A percentile compares a stretch with the other conserved stretches of the same genome.
These are phyloP conservation scores for Allantophomopsis cytisporea DNA, from an alignment of 2,329 filamentous ascomycete genomes.

Conservation along the genomic window DNA sequence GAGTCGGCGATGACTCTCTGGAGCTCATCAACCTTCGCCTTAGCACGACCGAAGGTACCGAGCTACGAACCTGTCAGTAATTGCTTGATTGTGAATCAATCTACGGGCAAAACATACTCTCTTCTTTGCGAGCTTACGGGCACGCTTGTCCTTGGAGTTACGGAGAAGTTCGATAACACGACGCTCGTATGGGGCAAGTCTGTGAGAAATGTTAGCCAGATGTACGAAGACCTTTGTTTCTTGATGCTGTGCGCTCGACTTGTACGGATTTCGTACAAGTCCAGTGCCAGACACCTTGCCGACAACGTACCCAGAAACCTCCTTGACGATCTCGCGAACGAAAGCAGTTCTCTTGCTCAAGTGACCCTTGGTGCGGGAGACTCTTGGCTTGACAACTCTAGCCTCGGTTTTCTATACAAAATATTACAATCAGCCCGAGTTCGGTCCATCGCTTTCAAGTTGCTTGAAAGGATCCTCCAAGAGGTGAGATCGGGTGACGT, in stretches of 20 bases:
- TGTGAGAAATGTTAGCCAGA: conserved; percentile 22
- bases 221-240: neutral
- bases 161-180: conserved; percentile 97
- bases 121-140: conserved; percentile 98
- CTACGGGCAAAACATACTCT: conserved; percentile 46
- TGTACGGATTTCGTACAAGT: neutral
- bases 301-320: conserved; percentile 76
- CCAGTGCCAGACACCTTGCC: neutral
- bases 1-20: conserved; percentile 95
- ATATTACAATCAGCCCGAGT: conserved; percentile 18
- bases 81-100: neutral
- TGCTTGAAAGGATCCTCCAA: conserved; percentile 54
- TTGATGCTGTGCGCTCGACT: no score
- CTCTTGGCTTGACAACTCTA: conserved; percentile 63
- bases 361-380: conserved; percentile 85
- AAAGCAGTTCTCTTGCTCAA: conserved; percentile 95
- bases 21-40: conserved; percentile 99
- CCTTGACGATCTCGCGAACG: conserved; percentile 94
- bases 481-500: conserved; percentile 50
- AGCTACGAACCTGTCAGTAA: conserved; percentile 40
- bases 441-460: conserved; percentile 49
- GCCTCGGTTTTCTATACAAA: conserved; percentile 64
- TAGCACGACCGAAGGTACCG: conserved; percentile 96
- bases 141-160: conserved; percentile 99
- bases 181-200: conserved; percentile 91